Evolutionary conservation across 2,329 filamentous ascomycete genomes (phyloP), one percentile per base, ranked within the genome.

Genomic region (Ophiostoma australiae): DNA sequence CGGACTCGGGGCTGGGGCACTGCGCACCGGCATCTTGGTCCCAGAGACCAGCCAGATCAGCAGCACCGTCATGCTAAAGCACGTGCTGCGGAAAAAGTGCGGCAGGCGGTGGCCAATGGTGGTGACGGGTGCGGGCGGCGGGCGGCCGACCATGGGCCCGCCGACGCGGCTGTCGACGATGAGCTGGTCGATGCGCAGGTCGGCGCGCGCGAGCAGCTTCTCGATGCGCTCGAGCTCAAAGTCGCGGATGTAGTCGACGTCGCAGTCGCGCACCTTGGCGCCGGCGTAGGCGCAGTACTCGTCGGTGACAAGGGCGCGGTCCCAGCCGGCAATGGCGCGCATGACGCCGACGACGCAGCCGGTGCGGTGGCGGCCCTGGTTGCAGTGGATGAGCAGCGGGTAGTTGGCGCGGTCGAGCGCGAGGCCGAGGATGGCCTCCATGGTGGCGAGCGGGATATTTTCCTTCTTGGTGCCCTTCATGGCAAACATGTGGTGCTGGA

Each of bases 331-430:
- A 15, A 91, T 80, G 78, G 91, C 92, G 73, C 93, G 89, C 73
- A 96, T 85, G 71, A 91, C 89, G 23, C 89, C 94, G 68, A 94
- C 86, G n/a, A 95, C 90, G 77, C 93, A 97, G 31, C 94, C 94
- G 23, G 94, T 97, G 72, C 94, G 90, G 78, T 97, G 94, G 85
- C 90, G 95, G 78, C 94, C 94, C 75, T 97, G 94, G 78, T 97
- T 97, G 84, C 94, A 97, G 79, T 97, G 94, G 67, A 97, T 86
- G 55, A 97, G 84, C 13, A 97, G 80, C 0, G 94, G 94, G 74
- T 95, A 89, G 73, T 96, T 93, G 44, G 84, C 80, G 68, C 85
- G 85, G 76, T 96, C 87, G 70, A 94, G 83, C 58, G 94, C 85
- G 61, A 94, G 81, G 15, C 86, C 82, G 33, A 97, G 84, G 66